Evolutionary conservation across 768 basidiomycete genomes (phyloP).

Genomic region (Psilocybe azurescens): DNA sequence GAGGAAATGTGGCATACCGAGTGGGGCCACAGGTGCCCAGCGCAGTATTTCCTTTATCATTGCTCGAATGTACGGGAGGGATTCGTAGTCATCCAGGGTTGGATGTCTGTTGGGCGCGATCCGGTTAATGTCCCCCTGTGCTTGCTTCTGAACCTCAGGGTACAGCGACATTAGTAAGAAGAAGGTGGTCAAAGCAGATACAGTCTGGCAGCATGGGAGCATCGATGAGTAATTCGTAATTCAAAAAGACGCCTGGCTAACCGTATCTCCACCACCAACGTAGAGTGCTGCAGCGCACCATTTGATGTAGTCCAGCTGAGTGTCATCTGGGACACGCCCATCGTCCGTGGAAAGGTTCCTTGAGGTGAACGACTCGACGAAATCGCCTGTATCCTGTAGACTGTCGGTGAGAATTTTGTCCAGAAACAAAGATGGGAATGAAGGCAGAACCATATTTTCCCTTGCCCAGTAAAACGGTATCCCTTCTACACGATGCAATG

Average conservation of each 20-base stretch:
- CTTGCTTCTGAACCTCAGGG: conserved; percentile 42
- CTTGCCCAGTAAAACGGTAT: conserved; percentile 38
- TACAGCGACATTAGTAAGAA: conserved; percentile 43
- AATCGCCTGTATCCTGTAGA: conserved; percentile 10
- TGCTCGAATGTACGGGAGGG: conserved; percentile 41
- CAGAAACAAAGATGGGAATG: neutral
- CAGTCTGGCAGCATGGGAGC: conserved; percentile 30
- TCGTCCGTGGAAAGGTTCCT: neutral
- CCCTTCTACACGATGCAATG: conserved; percentile 25
- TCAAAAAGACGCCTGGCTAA: conserved; percentile 22
- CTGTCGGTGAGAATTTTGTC: neutral
- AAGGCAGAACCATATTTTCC: conserved; percentile 30
- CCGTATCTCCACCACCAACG: conserved; percentile 45
- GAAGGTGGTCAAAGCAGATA: conserved; percentile 40
- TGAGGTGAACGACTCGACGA: conserved; percentile 9
- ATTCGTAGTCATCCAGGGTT: conserved; percentile 34
- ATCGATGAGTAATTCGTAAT: neutral
- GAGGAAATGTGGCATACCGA: conserved; percentile 22
- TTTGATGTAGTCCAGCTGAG: conserved; percentile 22
- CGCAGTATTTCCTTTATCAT: conserved; percentile 45
- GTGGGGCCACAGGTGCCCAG: conserved; percentile 37
- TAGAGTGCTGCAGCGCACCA: conserved; percentile 35
- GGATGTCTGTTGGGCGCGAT: conserved; percentile 39
- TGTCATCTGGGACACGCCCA: neutral
- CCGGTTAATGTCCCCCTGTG: conserved; percentile 44